Evolutionary conservation across 768 basidiomycete genomes (phyloP), one percentile per base, ranked within the genome.

Genomic region (Boletus subcaerulescens): DNA sequence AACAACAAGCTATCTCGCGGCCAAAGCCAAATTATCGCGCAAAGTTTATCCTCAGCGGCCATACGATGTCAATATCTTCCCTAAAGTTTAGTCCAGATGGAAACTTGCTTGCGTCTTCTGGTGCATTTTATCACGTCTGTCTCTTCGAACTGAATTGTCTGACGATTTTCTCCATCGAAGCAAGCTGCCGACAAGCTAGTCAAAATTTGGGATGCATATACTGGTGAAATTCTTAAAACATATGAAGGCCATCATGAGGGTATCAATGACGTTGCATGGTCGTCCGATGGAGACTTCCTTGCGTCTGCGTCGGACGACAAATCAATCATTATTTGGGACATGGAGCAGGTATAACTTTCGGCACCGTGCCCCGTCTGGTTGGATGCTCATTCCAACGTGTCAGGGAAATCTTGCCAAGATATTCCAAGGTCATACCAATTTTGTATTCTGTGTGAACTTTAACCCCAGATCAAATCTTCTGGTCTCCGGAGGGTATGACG

Each of bases 241-340:
- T 75, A 89, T 36, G 72, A 79, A 57, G 89, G 90, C 3, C 91
- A 93, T 64, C 78, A 78, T 8, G 80, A 86, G 67, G 96, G 96
- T 2, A 84, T 98, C 57, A 94, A 92, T 45, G 92, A 96, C 65
- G 73, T 98, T 56, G 88, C 92, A 17, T 96, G 94, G 89, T 91
- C 93, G 0, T 74, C 74, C 51, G 89, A 96, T 66, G 86, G 85
- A 22, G 81, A 87, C 52, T 88, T 86, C 65, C 71, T 98, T 35
- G 94, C 96, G 1, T 92, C 92, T 39, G 94, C 92, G 0, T 96
- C 93, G 5, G 96, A 99, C 69, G 96, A 98, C 71, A 88, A 89
- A 61, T 89, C 89, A 0, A 83, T 96, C 53, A 80, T 86, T 31
- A 81, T 97, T 55, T 96, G 94, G 94, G 83, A 83, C 65, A 71